These are phyloP conservation scores for Auxenochlorella pyrenoidosa DNA, from an alignment of 139 green algal genomes.

Conservation along the genomic window DNA sequence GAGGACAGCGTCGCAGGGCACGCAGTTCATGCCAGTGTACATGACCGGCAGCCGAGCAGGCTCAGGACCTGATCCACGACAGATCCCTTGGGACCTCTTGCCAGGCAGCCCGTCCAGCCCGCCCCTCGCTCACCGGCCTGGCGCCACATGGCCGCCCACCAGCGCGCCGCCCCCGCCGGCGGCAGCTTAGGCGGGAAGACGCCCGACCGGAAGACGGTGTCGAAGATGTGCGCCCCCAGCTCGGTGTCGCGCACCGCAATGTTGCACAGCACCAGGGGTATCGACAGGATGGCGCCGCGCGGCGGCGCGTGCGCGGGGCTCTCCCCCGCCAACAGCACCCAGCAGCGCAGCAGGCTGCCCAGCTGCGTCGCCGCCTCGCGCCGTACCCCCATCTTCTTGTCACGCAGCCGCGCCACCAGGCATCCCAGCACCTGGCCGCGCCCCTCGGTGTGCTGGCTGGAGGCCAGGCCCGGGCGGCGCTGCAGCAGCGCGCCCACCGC, in stretches of 20 bases:
- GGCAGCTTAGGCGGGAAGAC: slow-evolving; percentile 65
- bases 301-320: neutral
- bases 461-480: slow-evolving; percentile 31
- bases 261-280: slow-evolving; percentile 31
- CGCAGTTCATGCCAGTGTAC: no score
- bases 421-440: slow-evolving; percentile 29
- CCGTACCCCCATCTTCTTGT: slow-evolving; percentile 74
- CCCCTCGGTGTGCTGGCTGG: slow-evolving; percentile 12
- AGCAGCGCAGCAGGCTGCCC: slow-evolving; percentile 13
- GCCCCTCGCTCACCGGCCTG: neutral
- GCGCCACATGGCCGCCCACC: slow-evolving; percentile 59
- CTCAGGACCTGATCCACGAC: no score
- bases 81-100: slow-evolving; percentile 33
- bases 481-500: slow-evolving; percentile 42
- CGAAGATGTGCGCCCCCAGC: slow-evolving; percentile 47
- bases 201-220: slow-evolving; percentile 54
- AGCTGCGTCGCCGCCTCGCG: slow-evolving; percentile 57
- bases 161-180: slow-evolving; percentile 31
- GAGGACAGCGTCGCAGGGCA: no score
- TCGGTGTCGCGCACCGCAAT: slow-evolving; percentile 50
- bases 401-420: slow-evolving; percentile 63
- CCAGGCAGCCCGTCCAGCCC: neutral
- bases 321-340: slow-evolving; percentile 5
- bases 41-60: no score
- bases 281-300: neutral